Evolutionary conservation across 371 early-diverging fungal species (phyloP).

Genomic region (Mortierella sp.): DNA sequence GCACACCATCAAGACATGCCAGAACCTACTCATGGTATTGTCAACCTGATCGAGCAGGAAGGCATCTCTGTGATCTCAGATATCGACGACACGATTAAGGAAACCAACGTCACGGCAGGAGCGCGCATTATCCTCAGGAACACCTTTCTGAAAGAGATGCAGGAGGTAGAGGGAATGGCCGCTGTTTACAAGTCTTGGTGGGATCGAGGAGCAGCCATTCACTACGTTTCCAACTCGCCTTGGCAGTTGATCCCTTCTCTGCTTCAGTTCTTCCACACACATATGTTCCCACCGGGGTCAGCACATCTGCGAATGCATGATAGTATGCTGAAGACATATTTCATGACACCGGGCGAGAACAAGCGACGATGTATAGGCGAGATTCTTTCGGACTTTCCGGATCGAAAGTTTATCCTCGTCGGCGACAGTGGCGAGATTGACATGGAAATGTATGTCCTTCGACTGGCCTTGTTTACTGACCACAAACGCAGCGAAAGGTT

Average conservation of each 20-base stretch:
- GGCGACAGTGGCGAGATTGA: slow-evolving; percentile 95
- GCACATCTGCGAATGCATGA: slow-evolving; percentile 77
- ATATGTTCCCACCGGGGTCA: slow-evolving; percentile 84
- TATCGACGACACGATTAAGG: slow-evolving; percentile 75
- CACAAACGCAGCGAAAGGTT: background rate
- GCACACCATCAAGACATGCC: slow-evolving; percentile 29
- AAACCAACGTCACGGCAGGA: slow-evolving; percentile 75
- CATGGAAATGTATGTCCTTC: slow-evolving; percentile 69
- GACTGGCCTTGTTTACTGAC: too few relatives aligned
- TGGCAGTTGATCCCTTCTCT: slow-evolving; percentile 87
- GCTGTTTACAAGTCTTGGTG: slow-evolving; percentile 60
- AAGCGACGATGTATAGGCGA: slow-evolving; percentile 55
- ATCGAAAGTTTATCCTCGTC: slow-evolving; percentile 86
- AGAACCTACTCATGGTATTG: slow-evolving; percentile 41
- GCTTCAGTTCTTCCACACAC: slow-evolving; percentile 71
- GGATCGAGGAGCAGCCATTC: slow-evolving; percentile 77
- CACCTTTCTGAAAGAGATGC: slow-evolving; percentile 74
- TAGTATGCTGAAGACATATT: slow-evolving; percentile 47
- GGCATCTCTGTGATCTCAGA: slow-evolving; percentile 72
- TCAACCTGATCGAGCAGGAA: slow-evolving; percentile 62
- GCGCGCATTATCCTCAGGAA: slow-evolving; percentile 75
- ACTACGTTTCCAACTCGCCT: slow-evolving; percentile 94
- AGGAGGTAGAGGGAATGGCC: slow-evolving; percentile 58
- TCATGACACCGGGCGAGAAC: slow-evolving; percentile 59
- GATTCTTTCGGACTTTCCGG: slow-evolving; percentile 77